phyloP scores from a whole-genome alignment of 2,329 filamentous ascomycete genomes.

The Colletotrichum ledebouriae region DNA sequence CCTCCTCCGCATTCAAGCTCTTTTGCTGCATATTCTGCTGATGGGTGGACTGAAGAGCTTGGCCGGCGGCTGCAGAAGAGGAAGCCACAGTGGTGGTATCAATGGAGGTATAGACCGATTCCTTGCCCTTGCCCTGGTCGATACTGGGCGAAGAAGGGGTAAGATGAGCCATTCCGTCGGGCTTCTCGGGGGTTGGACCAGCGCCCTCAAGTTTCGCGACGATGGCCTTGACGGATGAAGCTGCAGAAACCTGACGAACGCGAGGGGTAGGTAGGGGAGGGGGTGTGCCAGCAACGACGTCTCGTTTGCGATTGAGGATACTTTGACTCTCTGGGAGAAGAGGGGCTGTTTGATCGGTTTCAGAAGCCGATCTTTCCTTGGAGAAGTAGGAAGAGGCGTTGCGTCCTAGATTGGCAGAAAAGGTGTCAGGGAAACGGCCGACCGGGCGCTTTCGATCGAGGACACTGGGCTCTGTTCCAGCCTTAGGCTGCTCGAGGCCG shows the following conservation, averaged over 20 bases:
- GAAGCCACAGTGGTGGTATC: not conserved
- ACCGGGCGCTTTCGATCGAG: constrained; percentile 40
- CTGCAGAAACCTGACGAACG: constrained; percentile 21
- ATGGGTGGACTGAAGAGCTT: not conserved
- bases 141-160: constrained; percentile 12
- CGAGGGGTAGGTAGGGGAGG: constrained; percentile 9
- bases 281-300: constrained; percentile 21
- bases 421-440: constrained; percentile 32
- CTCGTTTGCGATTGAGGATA: constrained; percentile 30
- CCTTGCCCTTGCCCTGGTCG: constrained; percentile 26
- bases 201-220: constrained; percentile 35
- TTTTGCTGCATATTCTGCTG: not conserved
- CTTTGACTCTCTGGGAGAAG: constrained; percentile 24
- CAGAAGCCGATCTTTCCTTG: constrained; percentile 13
- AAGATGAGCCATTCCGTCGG: constrained; percentile 6
- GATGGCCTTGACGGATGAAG: constrained; percentile 40
- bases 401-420: constrained; percentile 39
- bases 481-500: not conserved
- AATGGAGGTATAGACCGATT: constrained; percentile 5
- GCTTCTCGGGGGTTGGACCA: constrained; percentile 1
- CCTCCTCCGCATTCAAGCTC: not conserved
- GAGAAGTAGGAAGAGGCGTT: constrained; percentile 18
- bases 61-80: not conserved
- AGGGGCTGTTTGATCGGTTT: not conserved
- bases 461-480: constrained; percentile 37